Evolutionary conservation across 192 early-diverging fungal species (phyloP), one percentile per base, ranked within the genome.

Genomic region (Entomortierella chlamydospora): DNA sequence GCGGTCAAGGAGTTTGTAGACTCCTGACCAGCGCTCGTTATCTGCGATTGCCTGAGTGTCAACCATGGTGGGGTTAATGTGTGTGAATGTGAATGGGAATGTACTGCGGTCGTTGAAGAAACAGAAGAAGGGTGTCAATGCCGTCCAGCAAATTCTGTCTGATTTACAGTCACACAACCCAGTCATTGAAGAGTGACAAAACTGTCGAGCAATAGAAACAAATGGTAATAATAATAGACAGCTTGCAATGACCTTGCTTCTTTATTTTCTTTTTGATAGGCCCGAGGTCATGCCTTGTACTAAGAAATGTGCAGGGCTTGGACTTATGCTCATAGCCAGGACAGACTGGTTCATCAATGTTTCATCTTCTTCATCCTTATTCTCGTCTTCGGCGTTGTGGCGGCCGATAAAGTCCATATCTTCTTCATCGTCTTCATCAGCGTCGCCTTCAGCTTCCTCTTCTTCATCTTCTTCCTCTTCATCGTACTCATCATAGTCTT

Each of bases 291-390:
- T 68, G 20, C 74, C 74, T 30, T 78, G 74, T 2, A 78, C 78
- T 20, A 83, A 49, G 25, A 73, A 72, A 33, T 83, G 80, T 23
- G 77, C 72, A 18, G 86, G 84, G 49, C 82, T 85, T n/a, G 86
- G 86, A 31, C 84, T 85, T 39, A 87, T 87, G 54, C 84, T 85
- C 86, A 87, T 87, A 20, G 86, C 82, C 83, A 84, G 83, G 57
- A 87, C 81, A 12, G 83, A 84, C 18, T 73, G 65, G 31, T 74
- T 71, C 73, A 87, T 81, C 43, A 72, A 61, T 5, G 82, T 80
- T 12, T 83, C 82, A 3, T 72, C 82, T 2, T 81, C 79, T 1
- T 82, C 79, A 1, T 82, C 68, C 9, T 78, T 69, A 4, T 70
- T 70, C 2, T 81, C 83, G 8, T 78, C 81, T 5, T 43, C 51